Evolutionary conservation across 192 early-diverging fungal genomes (phyloP).

Genomic region (Rhizophagus prolifer): DNA sequence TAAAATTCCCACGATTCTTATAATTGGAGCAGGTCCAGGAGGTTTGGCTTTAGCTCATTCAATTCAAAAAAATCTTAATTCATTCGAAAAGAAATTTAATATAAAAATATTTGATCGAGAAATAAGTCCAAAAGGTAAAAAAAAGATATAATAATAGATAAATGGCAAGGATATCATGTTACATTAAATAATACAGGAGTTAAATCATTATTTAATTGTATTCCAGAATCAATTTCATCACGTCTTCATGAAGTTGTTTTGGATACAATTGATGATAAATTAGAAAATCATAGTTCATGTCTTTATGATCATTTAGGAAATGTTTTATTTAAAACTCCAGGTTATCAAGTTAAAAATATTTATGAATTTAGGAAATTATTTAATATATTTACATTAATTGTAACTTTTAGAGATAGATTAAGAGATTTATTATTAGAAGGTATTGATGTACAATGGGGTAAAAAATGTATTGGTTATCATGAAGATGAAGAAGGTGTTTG

Average conservation of each 20-base stretch:
- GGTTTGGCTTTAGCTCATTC: neutral
- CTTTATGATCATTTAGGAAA: neutral
- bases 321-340: neutral
- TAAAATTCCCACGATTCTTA: neutral
- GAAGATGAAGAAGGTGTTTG: constrained; percentile 8
- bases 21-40: constrained; percentile 9
- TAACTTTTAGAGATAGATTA: constrained; percentile 3
- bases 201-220: neutral
- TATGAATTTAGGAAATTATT: neutral
- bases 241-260: constrained; percentile 1
- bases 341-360: neutral
- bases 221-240: neutral
- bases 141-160: too few species aligned
- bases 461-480: constrained; percentile 14
- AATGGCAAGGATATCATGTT: constrained; percentile 4
- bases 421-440: constrained; percentile 15
- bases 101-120: constrained; percentile 18
- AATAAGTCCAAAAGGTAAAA: neutral
- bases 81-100: neutral
- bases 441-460: constrained; percentile 14
- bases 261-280: neutral
- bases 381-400: neutral
- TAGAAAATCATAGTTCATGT: neutral
- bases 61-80: constrained; percentile 7
- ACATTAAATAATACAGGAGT: neutral